These are phyloP conservation scores for Artomyces pyxidatus DNA, from an alignment of 768 basidiomycete genomes.

Conservation along the genomic window DNA sequence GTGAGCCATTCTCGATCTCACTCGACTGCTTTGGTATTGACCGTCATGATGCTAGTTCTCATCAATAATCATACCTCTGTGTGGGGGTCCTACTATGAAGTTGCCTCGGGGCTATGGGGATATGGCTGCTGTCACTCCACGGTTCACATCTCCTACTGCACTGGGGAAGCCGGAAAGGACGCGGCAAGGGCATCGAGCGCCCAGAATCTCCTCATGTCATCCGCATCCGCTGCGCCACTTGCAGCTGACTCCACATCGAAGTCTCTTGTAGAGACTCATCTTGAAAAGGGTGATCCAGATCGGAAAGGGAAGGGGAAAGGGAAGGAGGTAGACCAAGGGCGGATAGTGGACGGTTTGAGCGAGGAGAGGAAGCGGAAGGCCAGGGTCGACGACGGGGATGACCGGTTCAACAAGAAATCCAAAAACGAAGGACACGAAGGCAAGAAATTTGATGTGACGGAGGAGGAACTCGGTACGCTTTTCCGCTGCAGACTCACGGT, in stretches of 20 bases:
- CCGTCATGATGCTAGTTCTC: conserved; percentile 44
- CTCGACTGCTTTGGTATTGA: neutral
- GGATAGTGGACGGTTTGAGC: conserved; percentile 18
- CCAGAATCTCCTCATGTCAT: conserved; percentile 47
- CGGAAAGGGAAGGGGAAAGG: conserved; percentile 23
- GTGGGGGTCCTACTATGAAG: conserved; percentile 97
- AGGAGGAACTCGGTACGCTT: conserved; percentile 73
- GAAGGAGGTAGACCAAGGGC: conserved; percentile 17
- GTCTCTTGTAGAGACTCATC: neutral
- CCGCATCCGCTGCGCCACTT: conserved; percentile 17
- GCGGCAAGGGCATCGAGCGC: conserved; percentile 72
- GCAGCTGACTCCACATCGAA: conserved; percentile 8
- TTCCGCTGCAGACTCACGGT: conserved; percentile 2
- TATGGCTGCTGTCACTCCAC: conserved; percentile 91
- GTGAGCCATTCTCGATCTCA: conserved; percentile 36
- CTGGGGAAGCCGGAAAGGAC: conserved; percentile 77
- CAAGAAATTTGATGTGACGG: conserved; percentile 73
- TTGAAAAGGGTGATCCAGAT: conserved; percentile 16
- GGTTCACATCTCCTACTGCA: conserved; percentile 84
- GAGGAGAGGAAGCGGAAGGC: conserved; percentile 25
- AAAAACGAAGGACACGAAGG: conserved; percentile 72
- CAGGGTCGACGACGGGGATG: conserved; percentile 39
- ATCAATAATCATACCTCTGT: conserved; percentile 90
- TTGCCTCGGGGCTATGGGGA: conserved; percentile 71
- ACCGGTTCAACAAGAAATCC: conserved; percentile 71